These are phyloP conservation scores for Fusarium vanettenii DNA, from an alignment of 2,329 filamentous ascomycete species.

Conservation along the genomic window DNA sequence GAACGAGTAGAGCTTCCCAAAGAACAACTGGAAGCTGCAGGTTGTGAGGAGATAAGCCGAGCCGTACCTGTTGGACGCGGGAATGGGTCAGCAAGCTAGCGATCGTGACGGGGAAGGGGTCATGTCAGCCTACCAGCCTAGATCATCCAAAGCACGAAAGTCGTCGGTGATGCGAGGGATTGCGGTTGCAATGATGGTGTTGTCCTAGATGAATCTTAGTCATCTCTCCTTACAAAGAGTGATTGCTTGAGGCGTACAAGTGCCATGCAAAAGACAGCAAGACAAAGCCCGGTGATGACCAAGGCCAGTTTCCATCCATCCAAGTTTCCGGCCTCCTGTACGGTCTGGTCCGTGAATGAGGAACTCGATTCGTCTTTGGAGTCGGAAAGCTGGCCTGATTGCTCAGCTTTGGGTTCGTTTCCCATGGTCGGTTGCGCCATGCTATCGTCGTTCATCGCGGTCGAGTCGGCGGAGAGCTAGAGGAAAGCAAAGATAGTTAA, in stretches of 20 bases:
- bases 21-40: conserved; percentile 1
- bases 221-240: neutral
- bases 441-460: neutral
- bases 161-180: neutral
- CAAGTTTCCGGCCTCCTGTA: neutral
- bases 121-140: neutral
- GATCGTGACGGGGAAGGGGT: neutral
- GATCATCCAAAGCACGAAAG: neutral
- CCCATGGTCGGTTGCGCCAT: neutral
- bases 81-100: neutral
- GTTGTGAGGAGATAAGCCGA: conserved; percentile 4
- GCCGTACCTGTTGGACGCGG: neutral
- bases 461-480: neutral
- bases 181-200: neutral
- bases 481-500: neutral
- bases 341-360: neutral
- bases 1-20: conserved; percentile 59
- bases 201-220: neutral
- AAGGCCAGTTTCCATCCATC: neutral
- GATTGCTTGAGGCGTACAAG: neutral
- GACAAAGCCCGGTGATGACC: neutral
- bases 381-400: neutral
- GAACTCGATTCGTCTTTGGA: neutral
- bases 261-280: conserved; percentile 1
- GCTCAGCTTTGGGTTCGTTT: neutral